phyloP scores from a whole-genome alignment of 106 monocot genomes.

The Dendrobium chrysotoxum region DNA sequence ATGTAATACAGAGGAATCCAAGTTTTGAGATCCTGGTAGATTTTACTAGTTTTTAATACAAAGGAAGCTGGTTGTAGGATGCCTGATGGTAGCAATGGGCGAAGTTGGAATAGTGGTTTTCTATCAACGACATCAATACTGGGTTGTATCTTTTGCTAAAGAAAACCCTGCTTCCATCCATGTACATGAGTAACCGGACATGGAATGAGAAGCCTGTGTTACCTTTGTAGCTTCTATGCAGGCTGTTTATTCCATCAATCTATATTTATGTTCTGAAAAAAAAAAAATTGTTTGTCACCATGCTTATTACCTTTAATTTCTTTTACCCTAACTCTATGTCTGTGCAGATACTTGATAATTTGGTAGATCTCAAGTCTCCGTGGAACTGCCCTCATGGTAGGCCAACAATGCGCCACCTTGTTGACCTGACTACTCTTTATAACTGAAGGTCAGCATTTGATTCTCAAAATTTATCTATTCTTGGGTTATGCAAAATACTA shows the following conservation, averaged over 20 bases:
- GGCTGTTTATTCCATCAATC: too few species aligned
- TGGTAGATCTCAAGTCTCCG: conserved; percentile 73
- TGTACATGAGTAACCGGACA: too few species aligned
- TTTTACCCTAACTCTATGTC: not conserved
- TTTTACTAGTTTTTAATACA: too few species aligned
- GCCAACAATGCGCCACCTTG: conserved; percentile 97
- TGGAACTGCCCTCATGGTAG: conserved; percentile 99
- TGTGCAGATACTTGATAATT: conserved; percentile 68
- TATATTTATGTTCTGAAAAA: not conserved
- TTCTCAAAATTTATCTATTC: not conserved
- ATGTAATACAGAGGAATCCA: too few species aligned
- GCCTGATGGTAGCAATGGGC: too few species aligned
- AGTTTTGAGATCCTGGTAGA: too few species aligned
- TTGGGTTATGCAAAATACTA: not conserved
- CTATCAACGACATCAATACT: too few species aligned
- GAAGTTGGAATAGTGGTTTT: too few species aligned
- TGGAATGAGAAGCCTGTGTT: too few species aligned
- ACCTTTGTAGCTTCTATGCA: not conserved
- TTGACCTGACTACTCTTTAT: conserved; percentile 42
- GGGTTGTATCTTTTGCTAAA: too few species aligned
- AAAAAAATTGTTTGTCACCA: not conserved
- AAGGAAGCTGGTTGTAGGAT: too few species aligned
- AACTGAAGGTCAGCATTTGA: conserved; percentile 17
- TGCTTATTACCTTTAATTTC: not conserved
- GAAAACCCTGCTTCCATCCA: too few species aligned